Percentiles rank a stretch among this genome's conserved stretches.
These are phyloP conservation scores for Spencermartinsiella ligniputridi DNA, from an alignment of 1,139 yeast genomes.

Conservation along the genomic window DNA sequence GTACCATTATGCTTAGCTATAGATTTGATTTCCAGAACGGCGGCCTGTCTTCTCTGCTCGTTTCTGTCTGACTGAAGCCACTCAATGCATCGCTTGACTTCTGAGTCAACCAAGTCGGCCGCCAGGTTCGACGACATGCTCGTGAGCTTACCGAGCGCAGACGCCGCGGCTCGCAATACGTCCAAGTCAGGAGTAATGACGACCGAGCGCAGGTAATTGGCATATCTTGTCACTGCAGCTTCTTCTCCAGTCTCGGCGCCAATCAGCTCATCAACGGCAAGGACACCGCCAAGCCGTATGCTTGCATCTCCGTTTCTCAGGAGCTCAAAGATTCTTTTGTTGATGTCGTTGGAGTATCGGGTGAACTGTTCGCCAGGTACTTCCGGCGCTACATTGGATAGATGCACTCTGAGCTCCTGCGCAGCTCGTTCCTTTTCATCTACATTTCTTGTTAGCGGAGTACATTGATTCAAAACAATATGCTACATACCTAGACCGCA, in stretches of 20 bases:
- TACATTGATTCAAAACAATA: neutral
- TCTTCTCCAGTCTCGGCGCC: conserved; percentile 74
- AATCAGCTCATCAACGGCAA: conserved; percentile 83
- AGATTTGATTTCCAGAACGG: conserved; percentile 76
- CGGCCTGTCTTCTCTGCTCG: conserved; percentile 85
- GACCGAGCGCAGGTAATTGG: conserved; percentile 77
- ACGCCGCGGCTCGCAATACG: conserved; percentile 83
- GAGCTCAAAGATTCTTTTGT: conserved; percentile 81
- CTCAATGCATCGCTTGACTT: conserved; percentile 83
- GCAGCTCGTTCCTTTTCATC: conserved; percentile 43
- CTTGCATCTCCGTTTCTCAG: conserved; percentile 68
- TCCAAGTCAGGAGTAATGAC: conserved; percentile 78
- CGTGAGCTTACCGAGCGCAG: conserved; percentile 81
- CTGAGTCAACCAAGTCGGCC: conserved; percentile 89
- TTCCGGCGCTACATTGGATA: conserved; percentile 70
- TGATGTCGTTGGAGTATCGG: conserved; percentile 77
- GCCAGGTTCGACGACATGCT: conserved; percentile 85
- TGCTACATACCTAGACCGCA: conserved; percentile 16
- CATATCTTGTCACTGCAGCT: conserved; percentile 81
- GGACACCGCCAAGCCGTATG: conserved; percentile 83
- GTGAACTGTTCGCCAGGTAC: conserved; percentile 73
- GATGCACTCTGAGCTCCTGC: conserved; percentile 58
- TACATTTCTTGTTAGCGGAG: conserved; percentile 7
- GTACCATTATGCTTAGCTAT: conserved; percentile 88
- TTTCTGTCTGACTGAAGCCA: conserved; percentile 84